phyloP scores from a whole-genome alignment of 306 rosid genomes.

The Castanopsis chinensis region DNA sequence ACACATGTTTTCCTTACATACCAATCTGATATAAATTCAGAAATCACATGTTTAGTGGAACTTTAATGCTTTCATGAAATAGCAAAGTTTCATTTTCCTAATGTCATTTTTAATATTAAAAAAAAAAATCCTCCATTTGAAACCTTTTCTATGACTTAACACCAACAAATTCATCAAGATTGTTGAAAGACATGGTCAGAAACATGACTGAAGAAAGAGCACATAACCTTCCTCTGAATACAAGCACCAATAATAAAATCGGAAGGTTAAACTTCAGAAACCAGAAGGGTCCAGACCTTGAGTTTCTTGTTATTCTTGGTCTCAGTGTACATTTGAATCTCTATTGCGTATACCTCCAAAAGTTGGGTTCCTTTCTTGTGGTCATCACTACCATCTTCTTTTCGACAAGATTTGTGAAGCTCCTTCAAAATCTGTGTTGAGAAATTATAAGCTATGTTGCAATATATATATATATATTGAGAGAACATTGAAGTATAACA shows the following conservation, averaged over 20 bases:
- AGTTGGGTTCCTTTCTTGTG: constrained; percentile 99
- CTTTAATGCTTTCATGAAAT: not conserved
- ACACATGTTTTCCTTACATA: too few species aligned
- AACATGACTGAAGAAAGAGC: not conserved
- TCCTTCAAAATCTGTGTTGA: constrained; percentile 78
- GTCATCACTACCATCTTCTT: constrained; percentile 96
- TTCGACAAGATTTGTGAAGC: constrained; percentile 91
- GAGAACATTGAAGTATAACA: not conserved
- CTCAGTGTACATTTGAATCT: constrained; percentile 98
- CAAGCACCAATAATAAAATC: not conserved
- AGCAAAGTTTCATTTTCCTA: not conserved
- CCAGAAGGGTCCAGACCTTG: constrained; percentile 47
- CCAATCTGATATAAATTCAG: too few species aligned
- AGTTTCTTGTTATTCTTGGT: constrained; percentile 97
- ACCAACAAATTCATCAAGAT: not conserved
- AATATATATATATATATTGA: not conserved
- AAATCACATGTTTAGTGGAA: not conserved
- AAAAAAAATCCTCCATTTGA: not conserved
- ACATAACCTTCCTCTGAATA: not conserved
- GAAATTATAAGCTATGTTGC: constrained; percentile 1
- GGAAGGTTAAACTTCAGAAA: not conserved
- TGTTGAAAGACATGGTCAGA: not conserved
- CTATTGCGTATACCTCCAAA: constrained; percentile 90
- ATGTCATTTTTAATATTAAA: not conserved
- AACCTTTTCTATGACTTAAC: not conserved